Conservation (phyloP, 2,329 filamentous ascomycete genomes). For the Arthrobotrys conoides region DNA sequence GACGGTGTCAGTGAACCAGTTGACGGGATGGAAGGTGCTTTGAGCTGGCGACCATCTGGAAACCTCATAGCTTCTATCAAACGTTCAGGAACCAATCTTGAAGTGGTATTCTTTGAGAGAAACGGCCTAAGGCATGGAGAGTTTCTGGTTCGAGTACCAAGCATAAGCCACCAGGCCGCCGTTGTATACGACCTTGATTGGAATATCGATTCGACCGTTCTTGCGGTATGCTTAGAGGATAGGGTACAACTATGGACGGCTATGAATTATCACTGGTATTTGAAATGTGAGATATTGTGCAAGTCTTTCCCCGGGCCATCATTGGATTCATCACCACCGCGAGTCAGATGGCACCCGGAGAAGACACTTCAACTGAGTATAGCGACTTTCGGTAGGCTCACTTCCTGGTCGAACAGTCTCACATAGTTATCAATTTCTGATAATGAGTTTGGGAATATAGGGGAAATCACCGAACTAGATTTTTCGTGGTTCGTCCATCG, state of each 20-base stretch:
- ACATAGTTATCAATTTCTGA: constrained; percentile 62
- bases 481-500: constrained; percentile 72
- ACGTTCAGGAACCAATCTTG: constrained; percentile 76
- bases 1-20: constrained; percentile 96
- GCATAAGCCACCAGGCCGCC: constrained; percentile 73
- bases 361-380: constrained; percentile 79
- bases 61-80: constrained; percentile 92
- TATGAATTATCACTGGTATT: constrained; percentile 97
- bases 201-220: constrained; percentile 92
- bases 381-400: constrained; percentile 70
- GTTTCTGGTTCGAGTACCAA: constrained; percentile 81
- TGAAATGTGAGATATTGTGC: constrained; percentile 84
- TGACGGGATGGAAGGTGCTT: constrained; percentile 84
- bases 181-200: constrained; percentile 79
- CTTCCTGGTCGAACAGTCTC: constrained; percentile 34
- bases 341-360: constrained; percentile 82
- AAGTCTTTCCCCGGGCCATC: background rate
- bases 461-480: constrained; percentile 69
- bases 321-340: background rate
- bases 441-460: constrained; percentile 34
- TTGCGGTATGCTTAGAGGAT: constrained; percentile 82
- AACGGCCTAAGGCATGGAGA: constrained; percentile 98
- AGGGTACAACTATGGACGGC: constrained; percentile 94
- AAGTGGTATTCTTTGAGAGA: constrained; percentile 94
- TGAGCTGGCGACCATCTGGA: constrained; percentile 93